Evolutionary conservation across 2,329 filamentous ascomycete species (phyloP), one percentile per base, ranked within the genome.

Genomic region (Colletotrichum kahawae): DNA sequence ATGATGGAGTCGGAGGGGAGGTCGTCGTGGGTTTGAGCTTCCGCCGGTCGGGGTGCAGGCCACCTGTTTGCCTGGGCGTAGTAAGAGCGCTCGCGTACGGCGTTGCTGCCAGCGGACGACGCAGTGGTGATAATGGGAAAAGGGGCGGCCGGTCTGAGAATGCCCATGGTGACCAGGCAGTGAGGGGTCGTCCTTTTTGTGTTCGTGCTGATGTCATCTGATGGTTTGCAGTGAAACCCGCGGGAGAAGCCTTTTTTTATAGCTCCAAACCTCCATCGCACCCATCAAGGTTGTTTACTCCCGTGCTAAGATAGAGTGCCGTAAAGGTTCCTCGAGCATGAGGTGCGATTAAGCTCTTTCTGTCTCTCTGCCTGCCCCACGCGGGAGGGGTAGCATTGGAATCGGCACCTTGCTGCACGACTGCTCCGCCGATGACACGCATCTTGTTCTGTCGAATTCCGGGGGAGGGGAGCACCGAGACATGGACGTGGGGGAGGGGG

Each of bases 81-180:
- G 43, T 21, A 13, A 4, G n/a, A 51, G 0, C 12, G 13, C 0
- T 13, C n/a, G n/a, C 43, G 43, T 4, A 1, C 43, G 43, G n/a
- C 0, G 43, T 0, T 24, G 43, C 10, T 24, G 43, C n/a, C 43
- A 1, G 21, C 21, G 1, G n/a, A 0, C n/a, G 43, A 21, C 10
- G n/a, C 43, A 4, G 43, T 21, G 10, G 1, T 51, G 2, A 5
- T 0, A 2, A 3, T 1, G 3, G 6, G 4, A 3, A 7, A 4
- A 9, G 18, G 9, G 10, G 3, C 3, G 16, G 7, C 34, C 5
- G 34, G 34, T 14, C 34, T 7, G 5, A 27, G 24, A 5, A 27
- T 5, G 24, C 24, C 24, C 24, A 27, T 27, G 24, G 24, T 24
- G 24, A 24, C 24, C 24, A 4, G 24, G 24, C 24, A 24, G 24